phyloP scores from a whole-genome alignment of 768 basidiomycete genomes.

The Rhizopogon sp. region DNA sequence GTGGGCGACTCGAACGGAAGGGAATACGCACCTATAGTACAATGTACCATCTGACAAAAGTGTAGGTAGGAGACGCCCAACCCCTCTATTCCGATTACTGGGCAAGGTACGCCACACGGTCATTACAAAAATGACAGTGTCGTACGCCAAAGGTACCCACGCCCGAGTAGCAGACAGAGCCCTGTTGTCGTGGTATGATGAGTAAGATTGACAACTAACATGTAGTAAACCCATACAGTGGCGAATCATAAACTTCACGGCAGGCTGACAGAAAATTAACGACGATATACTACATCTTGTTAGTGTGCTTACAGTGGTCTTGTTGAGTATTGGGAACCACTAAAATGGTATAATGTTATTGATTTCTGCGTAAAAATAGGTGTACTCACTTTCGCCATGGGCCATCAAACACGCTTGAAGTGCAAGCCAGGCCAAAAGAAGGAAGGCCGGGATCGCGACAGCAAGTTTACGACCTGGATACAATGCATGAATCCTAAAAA shows the following conservation, averaged over 20 bases:
- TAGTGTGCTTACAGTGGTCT: not conserved
- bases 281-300: not conserved
- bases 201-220: not conserved
- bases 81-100: slow-evolving; percentile 24
- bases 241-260: not conserved
- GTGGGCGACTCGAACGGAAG: not conserved
- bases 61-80: slow-evolving; percentile 31
- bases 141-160: slow-evolving; percentile 46
- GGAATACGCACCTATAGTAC: slow-evolving; percentile 35
- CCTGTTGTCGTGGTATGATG: not conserved
- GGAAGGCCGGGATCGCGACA: not conserved
- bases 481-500: not conserved
- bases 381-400: not conserved
- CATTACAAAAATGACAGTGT: slow-evolving; percentile 37
- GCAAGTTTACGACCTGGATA: not conserved
- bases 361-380: not conserved
- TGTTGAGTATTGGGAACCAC: not conserved
- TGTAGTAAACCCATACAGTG: not conserved
- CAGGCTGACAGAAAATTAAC: not conserved
- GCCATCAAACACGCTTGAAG: not conserved
- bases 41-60: slow-evolving; percentile 42
- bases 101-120: slow-evolving; percentile 36
- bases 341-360: not conserved
- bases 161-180: slow-evolving; percentile 15
- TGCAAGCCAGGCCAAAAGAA: not conserved